Evolutionary conservation across 163 green algal species (phyloP).

Genomic region (Volvox carteri): DNA sequence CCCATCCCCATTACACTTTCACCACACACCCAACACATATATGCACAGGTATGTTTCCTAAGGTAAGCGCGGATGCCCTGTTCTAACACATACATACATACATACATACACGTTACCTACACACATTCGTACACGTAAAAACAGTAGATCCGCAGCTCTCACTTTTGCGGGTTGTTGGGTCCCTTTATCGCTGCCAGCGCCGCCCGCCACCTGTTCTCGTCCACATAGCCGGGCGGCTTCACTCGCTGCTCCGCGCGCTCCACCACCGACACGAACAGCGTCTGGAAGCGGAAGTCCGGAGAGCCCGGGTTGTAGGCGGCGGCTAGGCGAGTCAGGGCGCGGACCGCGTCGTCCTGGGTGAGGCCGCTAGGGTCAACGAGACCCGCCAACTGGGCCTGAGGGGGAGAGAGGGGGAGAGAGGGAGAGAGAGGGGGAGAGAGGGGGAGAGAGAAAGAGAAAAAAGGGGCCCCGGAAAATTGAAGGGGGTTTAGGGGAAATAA

Average conservation of each 20-base stretch:
- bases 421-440: background rate
- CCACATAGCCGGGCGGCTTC: constrained; percentile 74
- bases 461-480: too few species aligned
- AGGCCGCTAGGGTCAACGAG: constrained; percentile 45
- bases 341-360: constrained; percentile 48
- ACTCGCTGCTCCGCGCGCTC: constrained; percentile 77
- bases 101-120: too few species aligned
- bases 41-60: too few species aligned
- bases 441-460: background rate
- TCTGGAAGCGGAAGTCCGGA: constrained; percentile 71
- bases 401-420: background rate
- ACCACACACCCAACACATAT: too few species aligned
- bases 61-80: too few species aligned
- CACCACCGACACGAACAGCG: constrained; percentile 79
- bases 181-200: constrained; percentile 74
- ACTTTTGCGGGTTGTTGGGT: constrained; percentile 75
- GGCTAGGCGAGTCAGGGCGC: constrained; percentile 58
- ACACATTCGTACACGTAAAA: too few species aligned
- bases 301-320: constrained; percentile 64
- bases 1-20: too few species aligned
- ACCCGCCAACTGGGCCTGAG: constrained; percentile 6
- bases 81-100: too few species aligned
- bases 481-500: too few species aligned
- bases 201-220: constrained; percentile 86
- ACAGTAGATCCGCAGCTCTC: too few species aligned